Conservation (phyloP, 768 basidiomycete genomes). For the Lepiota venenata region DNA sequence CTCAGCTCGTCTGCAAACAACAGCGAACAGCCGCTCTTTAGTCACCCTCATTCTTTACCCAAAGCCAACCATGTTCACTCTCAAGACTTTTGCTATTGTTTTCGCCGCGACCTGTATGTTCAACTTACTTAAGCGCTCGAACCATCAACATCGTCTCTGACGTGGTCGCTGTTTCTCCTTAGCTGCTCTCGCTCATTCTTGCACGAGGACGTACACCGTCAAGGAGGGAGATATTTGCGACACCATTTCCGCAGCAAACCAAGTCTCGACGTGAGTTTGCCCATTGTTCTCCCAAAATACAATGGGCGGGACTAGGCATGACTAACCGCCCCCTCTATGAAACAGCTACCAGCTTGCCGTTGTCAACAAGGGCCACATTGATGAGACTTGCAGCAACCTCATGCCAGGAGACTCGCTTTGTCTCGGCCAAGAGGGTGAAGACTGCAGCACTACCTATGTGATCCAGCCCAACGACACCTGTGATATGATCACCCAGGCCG, state of each 20-base stretch:
- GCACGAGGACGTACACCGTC: conserved; percentile 62
- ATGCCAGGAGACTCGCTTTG: conserved; percentile 48
- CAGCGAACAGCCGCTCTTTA: conserved; percentile 11
- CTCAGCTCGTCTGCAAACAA: neutral
- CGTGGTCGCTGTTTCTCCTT: neutral
- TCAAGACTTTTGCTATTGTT: conserved; percentile 27
- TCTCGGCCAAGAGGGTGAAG: conserved; percentile 54
- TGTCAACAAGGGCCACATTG: conserved; percentile 50
- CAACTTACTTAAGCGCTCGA: neutral
- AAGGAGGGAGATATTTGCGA: conserved; percentile 61
- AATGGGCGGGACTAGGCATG: no score
- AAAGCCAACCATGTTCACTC: conserved; percentile 15
- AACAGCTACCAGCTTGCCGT: conserved; percentile 71
- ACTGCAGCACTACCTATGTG: conserved; percentile 60
- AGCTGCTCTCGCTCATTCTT: conserved; percentile 36
- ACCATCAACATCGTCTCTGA: neutral
- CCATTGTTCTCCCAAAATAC: neutral
- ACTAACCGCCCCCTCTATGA: neutral
- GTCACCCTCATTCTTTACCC: conserved; percentile 3
- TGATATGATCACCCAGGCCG: conserved; percentile 36
- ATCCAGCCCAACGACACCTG: conserved; percentile 59
- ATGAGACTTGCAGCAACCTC: conserved; percentile 59
- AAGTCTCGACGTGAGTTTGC: conserved; percentile 56
- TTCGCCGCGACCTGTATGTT: conserved; percentile 43
- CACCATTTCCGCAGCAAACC: conserved; percentile 55